Percentiles rank a stretch among this genome's conserved stretches.
phyloP scores from a whole-genome alignment of 495 filamentous ascomycete genomes.

The Penicillium coprophilum region DNA sequence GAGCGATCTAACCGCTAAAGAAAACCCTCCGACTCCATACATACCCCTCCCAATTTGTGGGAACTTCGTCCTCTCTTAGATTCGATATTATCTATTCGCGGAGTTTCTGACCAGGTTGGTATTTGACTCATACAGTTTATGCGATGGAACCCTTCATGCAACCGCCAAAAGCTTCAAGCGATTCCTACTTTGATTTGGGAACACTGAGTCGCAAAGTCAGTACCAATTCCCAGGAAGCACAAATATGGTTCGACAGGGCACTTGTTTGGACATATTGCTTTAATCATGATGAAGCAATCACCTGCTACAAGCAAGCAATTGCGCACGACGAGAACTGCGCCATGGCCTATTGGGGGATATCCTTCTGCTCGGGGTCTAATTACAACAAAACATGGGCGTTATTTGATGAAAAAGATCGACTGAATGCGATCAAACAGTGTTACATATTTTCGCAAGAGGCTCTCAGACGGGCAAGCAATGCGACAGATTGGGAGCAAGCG shows the following conservation, averaged over 20 bases:
- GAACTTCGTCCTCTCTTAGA: neutral
- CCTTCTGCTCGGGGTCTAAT: conserved; percentile 62
- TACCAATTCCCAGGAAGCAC: conserved; percentile 41
- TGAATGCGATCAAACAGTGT: conserved; percentile 37
- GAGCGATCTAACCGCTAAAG: conserved; percentile 4
- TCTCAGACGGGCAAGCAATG: conserved; percentile 19
- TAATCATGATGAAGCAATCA: conserved; percentile 59
- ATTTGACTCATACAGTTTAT: neutral
- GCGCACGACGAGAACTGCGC: conserved; percentile 49
- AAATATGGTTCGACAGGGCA: conserved; percentile 60
- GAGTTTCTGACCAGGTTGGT: neutral
- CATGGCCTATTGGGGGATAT: conserved; percentile 64
- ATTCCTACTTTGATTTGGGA: conserved; percentile 57
- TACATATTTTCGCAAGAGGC: conserved; percentile 40
- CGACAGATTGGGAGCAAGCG: conserved; percentile 46
- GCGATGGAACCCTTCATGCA: conserved; percentile 3
- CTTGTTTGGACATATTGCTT: conserved; percentile 62
- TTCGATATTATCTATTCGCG: neutral
- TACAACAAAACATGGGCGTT: conserved; percentile 67
- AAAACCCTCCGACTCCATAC: conserved; percentile 21
- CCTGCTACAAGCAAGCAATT: conserved; percentile 58
- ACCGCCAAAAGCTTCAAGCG: conserved; percentile 15
- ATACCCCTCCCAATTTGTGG: conserved; percentile 3
- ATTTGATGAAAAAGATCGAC: conserved; percentile 53
- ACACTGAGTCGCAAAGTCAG: conserved; percentile 44